These are phyloP conservation scores for Apiotrichum sp. DNA, from an alignment of 1,284 basidiomycete genomes.

Conservation along the genomic window DNA sequence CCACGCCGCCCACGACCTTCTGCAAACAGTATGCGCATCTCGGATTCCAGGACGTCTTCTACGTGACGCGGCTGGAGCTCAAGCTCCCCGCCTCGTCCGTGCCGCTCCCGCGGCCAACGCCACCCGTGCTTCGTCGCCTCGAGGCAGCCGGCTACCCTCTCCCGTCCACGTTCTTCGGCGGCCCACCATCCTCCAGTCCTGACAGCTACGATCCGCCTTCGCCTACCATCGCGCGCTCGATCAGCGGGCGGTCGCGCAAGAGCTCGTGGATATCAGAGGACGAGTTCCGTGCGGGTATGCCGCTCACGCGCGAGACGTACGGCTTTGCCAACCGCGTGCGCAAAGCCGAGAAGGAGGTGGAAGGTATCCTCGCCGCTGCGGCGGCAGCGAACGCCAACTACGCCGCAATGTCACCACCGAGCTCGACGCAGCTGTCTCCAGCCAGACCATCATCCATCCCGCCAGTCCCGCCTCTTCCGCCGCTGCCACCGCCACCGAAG, in stretches of 20 bases:
- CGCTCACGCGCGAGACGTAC: background rate
- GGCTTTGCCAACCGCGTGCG: background rate
- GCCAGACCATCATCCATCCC: too few relatives aligned
- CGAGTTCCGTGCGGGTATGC: background rate
- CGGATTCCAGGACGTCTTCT: constrained; percentile 30
- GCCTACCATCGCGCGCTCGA: background rate
- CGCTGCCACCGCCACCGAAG: background rate
- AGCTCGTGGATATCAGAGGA: background rate
- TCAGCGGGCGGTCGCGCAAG: background rate
- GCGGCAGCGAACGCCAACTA: background rate
- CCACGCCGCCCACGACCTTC: background rate
- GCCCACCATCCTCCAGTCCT: too few relatives aligned
- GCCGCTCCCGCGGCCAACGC: constrained; percentile 17
- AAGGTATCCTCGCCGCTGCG: background rate
- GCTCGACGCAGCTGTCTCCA: background rate
- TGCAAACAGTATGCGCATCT: constrained; percentile 19
- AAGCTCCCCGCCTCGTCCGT: constrained; percentile 19
- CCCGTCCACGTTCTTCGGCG: background rate
- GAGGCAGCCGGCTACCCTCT: constrained; percentile 22
- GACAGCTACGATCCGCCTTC: background rate
- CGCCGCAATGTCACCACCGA: background rate
- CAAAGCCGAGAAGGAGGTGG: background rate
- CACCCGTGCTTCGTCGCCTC: constrained; percentile 14
- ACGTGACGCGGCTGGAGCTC: constrained; percentile 22
- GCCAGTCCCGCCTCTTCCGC: background rate